Evolutionary conservation across 2,329 filamentous ascomycete genomes (phyloP).

Genomic region (Incumbomyces delicatus): DNA sequence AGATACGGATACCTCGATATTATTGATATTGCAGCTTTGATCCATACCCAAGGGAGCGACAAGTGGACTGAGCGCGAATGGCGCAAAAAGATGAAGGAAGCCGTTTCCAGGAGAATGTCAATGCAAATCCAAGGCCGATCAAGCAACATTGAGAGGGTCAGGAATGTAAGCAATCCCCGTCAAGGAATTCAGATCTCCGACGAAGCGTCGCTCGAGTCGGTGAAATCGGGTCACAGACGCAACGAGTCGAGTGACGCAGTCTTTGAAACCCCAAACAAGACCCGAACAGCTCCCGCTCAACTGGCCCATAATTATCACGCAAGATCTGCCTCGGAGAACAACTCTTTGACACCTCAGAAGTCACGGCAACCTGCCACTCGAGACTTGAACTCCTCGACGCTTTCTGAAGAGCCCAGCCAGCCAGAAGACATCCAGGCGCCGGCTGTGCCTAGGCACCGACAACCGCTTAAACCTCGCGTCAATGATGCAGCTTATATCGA

Average conservation of each 20-base stretch:
- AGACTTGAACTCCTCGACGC: slow-evolving; percentile 12
- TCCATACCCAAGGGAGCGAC: slow-evolving; percentile 65
- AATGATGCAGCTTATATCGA: slow-evolving; percentile 15
- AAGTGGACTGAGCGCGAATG: slow-evolving; percentile 80
- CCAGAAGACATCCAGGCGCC: slow-evolving; percentile 9
- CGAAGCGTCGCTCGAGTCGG: slow-evolving; percentile 40
- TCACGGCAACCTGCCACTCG: slow-evolving; percentile 12
- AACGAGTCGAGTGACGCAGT: slow-evolving; percentile 37
- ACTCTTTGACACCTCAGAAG: slow-evolving; percentile 14
- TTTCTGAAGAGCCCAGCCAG: slow-evolving; percentile 10
- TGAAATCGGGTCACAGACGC: slow-evolving; percentile 39
- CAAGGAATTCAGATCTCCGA: slow-evolving; percentile 36
- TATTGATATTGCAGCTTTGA: slow-evolving; percentile 70
- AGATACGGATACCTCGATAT: slow-evolving; percentile 87
- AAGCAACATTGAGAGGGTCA: slow-evolving; percentile 30
- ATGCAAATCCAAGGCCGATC: slow-evolving; percentile 35
- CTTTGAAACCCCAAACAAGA: slow-evolving; percentile 38
- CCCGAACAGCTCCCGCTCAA: slow-evolving; percentile 12
- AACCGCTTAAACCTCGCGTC: slow-evolving; percentile 18
- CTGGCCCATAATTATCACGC: slow-evolving; percentile 16
- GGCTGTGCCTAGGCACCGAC: slow-evolving; percentile 28
- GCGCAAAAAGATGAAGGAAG: slow-evolving; percentile 78
- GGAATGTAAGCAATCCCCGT: slow-evolving; percentile 14
- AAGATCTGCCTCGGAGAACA: slow-evolving; percentile 20
- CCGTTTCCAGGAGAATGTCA: slow-evolving; percentile 71